Conservation (phyloP, 805 yeast species). For the Metschnikowia lunata region DNA sequence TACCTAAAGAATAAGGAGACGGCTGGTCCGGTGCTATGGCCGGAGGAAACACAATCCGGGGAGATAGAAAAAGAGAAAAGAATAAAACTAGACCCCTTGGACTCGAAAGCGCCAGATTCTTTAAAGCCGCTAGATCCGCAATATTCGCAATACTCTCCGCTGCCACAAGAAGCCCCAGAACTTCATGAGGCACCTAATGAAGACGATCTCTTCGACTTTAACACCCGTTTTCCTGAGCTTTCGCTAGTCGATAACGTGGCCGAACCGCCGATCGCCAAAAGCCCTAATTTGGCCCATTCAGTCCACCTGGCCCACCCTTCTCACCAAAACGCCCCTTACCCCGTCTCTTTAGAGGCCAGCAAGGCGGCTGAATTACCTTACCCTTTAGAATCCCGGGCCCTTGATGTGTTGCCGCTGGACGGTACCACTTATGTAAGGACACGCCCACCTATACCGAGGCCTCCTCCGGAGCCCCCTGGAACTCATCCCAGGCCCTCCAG, state of each 20-base stretch:
- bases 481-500: too few species aligned
- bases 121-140: background rate
- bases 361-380: background rate
- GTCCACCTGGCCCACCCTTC: background rate
- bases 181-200: background rate
- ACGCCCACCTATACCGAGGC: background rate
- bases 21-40: background rate
- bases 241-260: background rate
- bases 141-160: too few species aligned
- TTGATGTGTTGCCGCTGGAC: background rate
- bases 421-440: background rate
- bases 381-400: background rate
- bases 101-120: background rate
- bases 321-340: background rate
- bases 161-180: too few species aligned
- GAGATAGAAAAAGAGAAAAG: too few species aligned
- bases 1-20: conserved; percentile 23
- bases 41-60: background rate
- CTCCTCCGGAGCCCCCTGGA: background rate
- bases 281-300: background rate
- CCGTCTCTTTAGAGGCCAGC: background rate
- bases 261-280: background rate
- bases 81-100: background rate
- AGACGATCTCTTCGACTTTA: conserved; percentile 9
- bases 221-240: conserved; percentile 12